Evolutionary conservation across 2,329 filamentous ascomycete genomes (phyloP).

Genomic region (Colletotrichum siamense): DNA sequence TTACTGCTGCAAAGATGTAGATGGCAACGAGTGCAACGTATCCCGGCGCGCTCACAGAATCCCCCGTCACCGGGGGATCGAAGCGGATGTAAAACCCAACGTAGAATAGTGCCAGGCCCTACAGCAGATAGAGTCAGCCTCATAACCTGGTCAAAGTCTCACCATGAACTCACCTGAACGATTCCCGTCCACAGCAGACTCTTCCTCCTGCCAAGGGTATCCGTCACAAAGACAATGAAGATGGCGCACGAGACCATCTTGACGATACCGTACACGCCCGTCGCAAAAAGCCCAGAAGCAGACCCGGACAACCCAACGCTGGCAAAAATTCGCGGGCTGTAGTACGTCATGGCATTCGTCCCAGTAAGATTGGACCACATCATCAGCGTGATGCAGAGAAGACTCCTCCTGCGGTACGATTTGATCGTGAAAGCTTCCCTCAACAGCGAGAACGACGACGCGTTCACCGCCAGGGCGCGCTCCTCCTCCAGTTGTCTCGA

Average conservation of each 20-base stretch:
- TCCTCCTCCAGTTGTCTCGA: slow-evolving; percentile 26
- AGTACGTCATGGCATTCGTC: slow-evolving; percentile 55
- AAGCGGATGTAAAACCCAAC: slow-evolving; percentile 66
- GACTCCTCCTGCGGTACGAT: slow-evolving; percentile 26
- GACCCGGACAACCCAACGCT: slow-evolving; percentile 59
- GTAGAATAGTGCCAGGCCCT: slow-evolving; percentile 57
- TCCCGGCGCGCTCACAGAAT: slow-evolving; percentile 47
- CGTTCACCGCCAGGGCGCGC: not conserved
- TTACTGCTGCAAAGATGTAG: slow-evolving; percentile 40
- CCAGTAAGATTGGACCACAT: slow-evolving; percentile 30
- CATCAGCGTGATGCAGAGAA: slow-evolving; percentile 29
- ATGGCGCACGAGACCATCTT: slow-evolving; percentile 66
- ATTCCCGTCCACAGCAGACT: slow-evolving; percentile 30
- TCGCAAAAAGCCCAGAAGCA: slow-evolving; percentile 66
- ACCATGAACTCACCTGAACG: slow-evolving; percentile 22
- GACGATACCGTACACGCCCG: slow-evolving; percentile 71
- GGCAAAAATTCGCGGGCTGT: slow-evolving; percentile 67
- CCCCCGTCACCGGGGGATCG: slow-evolving; percentile 37
- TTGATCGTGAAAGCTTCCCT: slow-evolving; percentile 23
- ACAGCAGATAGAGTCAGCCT: not conserved
- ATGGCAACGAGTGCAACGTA: slow-evolving; percentile 64
- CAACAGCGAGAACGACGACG: slow-evolving; percentile 5
- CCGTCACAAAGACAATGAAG: slow-evolving; percentile 68
- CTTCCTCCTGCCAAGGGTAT: slow-evolving; percentile 66
- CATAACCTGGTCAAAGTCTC: not conserved